Base-by-base conservation (phyloP, 169 alveolate genomes). In the Plasmodium relictum region DNA sequence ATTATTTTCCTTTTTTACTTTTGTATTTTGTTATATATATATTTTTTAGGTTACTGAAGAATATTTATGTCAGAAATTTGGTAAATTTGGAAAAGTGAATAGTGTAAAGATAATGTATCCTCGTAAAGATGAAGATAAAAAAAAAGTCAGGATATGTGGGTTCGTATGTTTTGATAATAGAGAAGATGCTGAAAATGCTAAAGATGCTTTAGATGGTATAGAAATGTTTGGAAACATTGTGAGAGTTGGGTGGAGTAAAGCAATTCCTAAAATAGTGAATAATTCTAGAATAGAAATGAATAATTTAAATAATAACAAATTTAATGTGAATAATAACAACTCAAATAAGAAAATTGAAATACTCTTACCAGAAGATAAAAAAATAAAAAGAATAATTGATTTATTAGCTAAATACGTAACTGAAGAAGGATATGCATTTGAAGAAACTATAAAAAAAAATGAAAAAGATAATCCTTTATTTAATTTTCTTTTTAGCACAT, bases 101-200 rank as follows among this genome's bases (percentile, higher is more conserved):
- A 92, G 96, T 52, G 95, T 96, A 4, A 96, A 96, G 74, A 89
- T 96, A 24, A 96, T 96, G 98, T 95, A 89, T 31, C 97, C 97
- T 22, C 90, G 98, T 63, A 90, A 93, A 54, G 96, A 93, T 18
- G 97, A 96, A 70, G 98, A 96, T 83, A 69, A 93, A 56, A 86
- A 76, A 59, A 69, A 95, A 37, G 94, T 93, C 48, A 86, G 96
- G 68, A 92, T 93, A 50, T 94, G 96, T 54, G 98, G 97, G 7
- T 96, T 94, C 56, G 96, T 96, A 31, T 91, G 94, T 59, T 95
- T 92, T 83, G 95, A 93, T 83, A 93, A 90, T 73, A 90, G 92
- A 59, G 90, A 76, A 37, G 78, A 74, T 62, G 96, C 97, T 69
- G 96, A 93, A 68, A 78, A 94, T 56, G 98, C 98, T 6, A 96